phyloP scores from a whole-genome alignment of 163 green algal species.

The Botryococcus braunii region DNA sequence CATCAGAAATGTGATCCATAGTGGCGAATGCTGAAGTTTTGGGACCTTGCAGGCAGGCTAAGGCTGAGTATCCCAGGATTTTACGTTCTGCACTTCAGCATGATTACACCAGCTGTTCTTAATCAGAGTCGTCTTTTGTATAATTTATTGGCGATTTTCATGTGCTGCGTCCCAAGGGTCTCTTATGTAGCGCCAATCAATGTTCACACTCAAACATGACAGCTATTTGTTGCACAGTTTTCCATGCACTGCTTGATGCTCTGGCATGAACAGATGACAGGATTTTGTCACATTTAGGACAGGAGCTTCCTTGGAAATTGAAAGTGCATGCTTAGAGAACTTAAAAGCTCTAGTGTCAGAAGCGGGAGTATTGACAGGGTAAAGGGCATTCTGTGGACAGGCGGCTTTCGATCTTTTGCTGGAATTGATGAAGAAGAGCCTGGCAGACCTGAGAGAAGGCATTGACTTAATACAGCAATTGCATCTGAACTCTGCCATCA shows the following conservation, averaged over 20 bases:
- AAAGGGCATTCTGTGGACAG: conserved; percentile 1
- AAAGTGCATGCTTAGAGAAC: background rate
- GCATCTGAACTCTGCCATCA: background rate
- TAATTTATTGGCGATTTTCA: too few relatives aligned
- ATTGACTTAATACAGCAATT: conserved; percentile 10
- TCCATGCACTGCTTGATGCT: background rate
- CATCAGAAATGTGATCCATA: too few relatives aligned
- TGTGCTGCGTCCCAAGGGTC: too few relatives aligned
- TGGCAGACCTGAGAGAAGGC: conserved; percentile 26
- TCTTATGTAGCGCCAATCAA: too few relatives aligned
- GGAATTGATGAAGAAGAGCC: conserved; percentile 39
- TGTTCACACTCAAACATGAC: too few relatives aligned
- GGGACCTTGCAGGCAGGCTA: too few relatives aligned
- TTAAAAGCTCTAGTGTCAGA: background rate
- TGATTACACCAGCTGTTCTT: too few relatives aligned
- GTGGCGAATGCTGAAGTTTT: too few relatives aligned
- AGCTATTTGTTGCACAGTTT: background rate
- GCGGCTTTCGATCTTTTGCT: conserved; percentile 44
- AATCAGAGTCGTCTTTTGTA: too few relatives aligned
- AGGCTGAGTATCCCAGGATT: too few relatives aligned
- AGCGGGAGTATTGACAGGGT: background rate
- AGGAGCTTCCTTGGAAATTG: background rate
- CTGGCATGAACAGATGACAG: background rate
- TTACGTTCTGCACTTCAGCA: too few relatives aligned
- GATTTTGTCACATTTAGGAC: background rate